Evolutionary conservation across 257 asterid genomes (phyloP).

Genomic region (Gardenia jasminoides): DNA sequence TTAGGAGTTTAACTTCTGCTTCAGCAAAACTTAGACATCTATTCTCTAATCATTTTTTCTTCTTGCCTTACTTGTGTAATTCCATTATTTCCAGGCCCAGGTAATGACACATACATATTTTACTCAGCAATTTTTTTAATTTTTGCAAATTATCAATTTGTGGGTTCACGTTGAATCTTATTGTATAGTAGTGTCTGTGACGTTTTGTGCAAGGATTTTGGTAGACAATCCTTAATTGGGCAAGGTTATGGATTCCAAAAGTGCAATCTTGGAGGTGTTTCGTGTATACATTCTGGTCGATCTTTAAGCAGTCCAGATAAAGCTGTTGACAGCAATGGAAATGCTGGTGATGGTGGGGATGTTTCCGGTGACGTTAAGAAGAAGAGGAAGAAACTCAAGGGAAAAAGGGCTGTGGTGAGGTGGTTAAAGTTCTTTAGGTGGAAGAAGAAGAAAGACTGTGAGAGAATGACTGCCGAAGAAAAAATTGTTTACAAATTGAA

Average conservation of each 20-base stretch:
- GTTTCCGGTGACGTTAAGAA: slow-evolving; percentile 40
- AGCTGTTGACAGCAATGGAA: slow-evolving; percentile 34
- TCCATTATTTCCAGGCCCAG: slow-evolving; percentile 34
- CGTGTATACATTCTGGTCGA: slow-evolving; percentile 46
- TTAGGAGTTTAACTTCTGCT: slow-evolving; percentile 35
- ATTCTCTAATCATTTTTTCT: slow-evolving; percentile 17
- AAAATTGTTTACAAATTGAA: slow-evolving; percentile 62
- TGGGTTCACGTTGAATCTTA: slow-evolving; percentile 14
- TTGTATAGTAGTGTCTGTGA: slow-evolving; percentile 27
- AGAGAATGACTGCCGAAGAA: slow-evolving; percentile 80
- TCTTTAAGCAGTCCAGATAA: slow-evolving; percentile 31
- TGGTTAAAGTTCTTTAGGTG: slow-evolving; percentile 88
- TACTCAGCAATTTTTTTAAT: not conserved
- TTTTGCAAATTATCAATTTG: not conserved
- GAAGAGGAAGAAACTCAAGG: slow-evolving; percentile 84
- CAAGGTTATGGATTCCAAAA: slow-evolving; percentile 24
- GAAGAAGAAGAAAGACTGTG: slow-evolving; percentile 74
- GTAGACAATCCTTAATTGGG: slow-evolving; percentile 21
- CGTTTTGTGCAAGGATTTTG: slow-evolving; percentile 40
- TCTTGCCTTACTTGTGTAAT: slow-evolving; percentile 20
- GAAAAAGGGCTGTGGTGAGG: slow-evolving; percentile 80
- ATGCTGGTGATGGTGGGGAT: slow-evolving; percentile 20
- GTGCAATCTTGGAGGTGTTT: slow-evolving; percentile 34
- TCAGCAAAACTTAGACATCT: slow-evolving; percentile 28
- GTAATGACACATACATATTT: slow-evolving; percentile 16